Evolutionary conservation across 1,284 basidiomycete species (phyloP), one percentile per base, ranked within the genome.

Genomic region (Heimioporus retisporus): DNA sequence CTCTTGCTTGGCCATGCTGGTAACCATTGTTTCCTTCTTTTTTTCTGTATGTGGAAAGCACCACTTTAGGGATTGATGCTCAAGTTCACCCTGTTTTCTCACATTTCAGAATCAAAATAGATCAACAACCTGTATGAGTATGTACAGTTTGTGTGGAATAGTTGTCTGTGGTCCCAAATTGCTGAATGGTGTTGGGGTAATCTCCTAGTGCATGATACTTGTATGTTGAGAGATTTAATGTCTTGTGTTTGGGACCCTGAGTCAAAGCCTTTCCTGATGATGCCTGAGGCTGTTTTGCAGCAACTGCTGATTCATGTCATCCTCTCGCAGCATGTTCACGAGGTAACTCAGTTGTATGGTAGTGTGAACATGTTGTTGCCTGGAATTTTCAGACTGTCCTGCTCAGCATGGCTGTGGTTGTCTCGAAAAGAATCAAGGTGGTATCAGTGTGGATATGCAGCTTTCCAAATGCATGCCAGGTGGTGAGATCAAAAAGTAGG

Each of bases 61-160:
- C 0, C 43, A 7, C 31, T 73, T 73, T 0, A 55, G 5, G 1
- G 23, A 19, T 0, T 48, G 42, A 6, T 72, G 72, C n/a, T 72
- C 46, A 0, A 73, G 66, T 28, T 73, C 67, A 4, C 65, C 71
- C 72, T 73, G 16, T n/a, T n/a, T n/a, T n/a, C 5, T 28, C 21
- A 28, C 21, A 4, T 14, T 50, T 50, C 10, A 50, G 21, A 14
- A 50, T 14, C 13, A 13, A 8, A 2, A 51, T 13, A 6, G 19
- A 51, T 25, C 15, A 11, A 51, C 11, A 8, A 15, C 8, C 25
- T 6, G 16, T 44, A 11, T 28, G 19, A 44, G 11, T 11, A 46
- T 25, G n/a, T 40, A 59, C 58, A 8, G 11, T 23, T 50, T 59
- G 59, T 16, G 59, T 51, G 6, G 59, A 18, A 13, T 60, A 60